Percentiles rank a stretch among this genome's conserved stretches.
phyloP scores from a whole-genome alignment of 495 filamentous ascomycete genomes.

The Penicillium desertorum region DNA sequence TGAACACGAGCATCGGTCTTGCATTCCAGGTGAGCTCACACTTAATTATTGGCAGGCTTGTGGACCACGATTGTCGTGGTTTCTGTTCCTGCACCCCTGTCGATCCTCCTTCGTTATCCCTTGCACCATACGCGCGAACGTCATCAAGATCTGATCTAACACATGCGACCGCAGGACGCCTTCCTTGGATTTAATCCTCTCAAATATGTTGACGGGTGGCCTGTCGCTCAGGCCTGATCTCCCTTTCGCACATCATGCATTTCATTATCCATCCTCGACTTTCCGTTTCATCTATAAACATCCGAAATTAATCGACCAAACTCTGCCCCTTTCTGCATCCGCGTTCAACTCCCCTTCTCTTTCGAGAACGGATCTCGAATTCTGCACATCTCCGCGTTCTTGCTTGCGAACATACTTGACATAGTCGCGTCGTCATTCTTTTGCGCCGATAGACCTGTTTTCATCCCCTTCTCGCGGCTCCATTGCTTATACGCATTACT shows the following conservation, averaged over 20 bases:
- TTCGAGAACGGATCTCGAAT: neutral
- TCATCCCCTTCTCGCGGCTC: neutral
- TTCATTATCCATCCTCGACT: neutral
- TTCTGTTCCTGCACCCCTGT: slow-evolving; percentile 12
- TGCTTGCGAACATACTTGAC: neutral
- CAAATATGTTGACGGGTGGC: slow-evolving; percentile 47
- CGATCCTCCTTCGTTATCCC: slow-evolving; percentile 24
- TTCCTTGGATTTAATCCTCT: slow-evolving; percentile 45
- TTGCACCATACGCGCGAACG: neutral
- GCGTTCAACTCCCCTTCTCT: neutral
- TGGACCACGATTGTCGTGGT: slow-evolving; percentile 16
- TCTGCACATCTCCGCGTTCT: neutral
- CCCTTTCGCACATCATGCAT: neutral
- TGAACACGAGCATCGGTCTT: slow-evolving; percentile 44
- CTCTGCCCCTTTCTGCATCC: neutral
- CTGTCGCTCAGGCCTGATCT: slow-evolving; percentile 31
- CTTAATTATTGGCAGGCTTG: slow-evolving; percentile 14
- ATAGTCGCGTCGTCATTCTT: neutral
- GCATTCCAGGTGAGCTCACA: slow-evolving; percentile 36
- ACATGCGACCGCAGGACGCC: slow-evolving; percentile 33
- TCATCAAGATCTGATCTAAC: slow-evolving; percentile 22
- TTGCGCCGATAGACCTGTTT: neutral
- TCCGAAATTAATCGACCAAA: neutral
- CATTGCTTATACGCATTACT: neutral
- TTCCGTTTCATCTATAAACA: neutral